A percentile compares a stretch with the other conserved stretches of the same genome.
Conservation (phyloP, 352 stramenopile species). For the Phytophthora kernoviae region DNA sequence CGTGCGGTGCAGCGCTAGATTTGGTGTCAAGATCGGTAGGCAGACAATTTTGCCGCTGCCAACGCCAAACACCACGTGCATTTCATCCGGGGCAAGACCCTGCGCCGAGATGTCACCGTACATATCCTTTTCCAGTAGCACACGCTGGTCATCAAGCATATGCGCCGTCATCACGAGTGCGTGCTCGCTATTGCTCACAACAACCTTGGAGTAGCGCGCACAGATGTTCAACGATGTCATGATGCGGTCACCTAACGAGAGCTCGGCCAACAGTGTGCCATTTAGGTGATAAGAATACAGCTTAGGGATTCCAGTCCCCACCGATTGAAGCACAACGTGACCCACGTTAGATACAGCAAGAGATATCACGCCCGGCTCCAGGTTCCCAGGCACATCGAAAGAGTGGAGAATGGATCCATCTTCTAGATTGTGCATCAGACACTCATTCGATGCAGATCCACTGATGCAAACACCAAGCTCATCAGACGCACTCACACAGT, state of each 20-base stretch:
- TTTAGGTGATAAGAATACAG: conserved; percentile 83
- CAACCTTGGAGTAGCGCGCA: conserved; percentile 65
- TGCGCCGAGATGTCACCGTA: conserved; percentile 65
- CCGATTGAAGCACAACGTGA: conserved; percentile 73
- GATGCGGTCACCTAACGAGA: conserved; percentile 32
- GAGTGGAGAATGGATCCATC: conserved; percentile 72
- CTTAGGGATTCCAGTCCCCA: conserved; percentile 53
- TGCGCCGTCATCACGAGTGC: conserved; percentile 57
- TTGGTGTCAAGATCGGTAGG: conserved; percentile 43
- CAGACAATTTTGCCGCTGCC: conserved; percentile 57
- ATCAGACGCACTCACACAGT: conserved; percentile 68
- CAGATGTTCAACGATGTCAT: conserved; percentile 67
- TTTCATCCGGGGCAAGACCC: conserved; percentile 74
- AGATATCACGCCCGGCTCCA: conserved; percentile 54
- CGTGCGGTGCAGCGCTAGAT: conserved; percentile 7
- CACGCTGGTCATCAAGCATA: conserved; percentile 48
- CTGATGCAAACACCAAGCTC: conserved; percentile 79
- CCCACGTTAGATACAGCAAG: conserved; percentile 71
- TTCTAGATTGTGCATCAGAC: conserved; percentile 61
- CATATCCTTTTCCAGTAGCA: conserved; percentile 53
- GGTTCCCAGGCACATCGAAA: conserved; percentile 47
- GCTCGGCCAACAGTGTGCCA: conserved; percentile 55
- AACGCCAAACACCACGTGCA: conserved; percentile 74
- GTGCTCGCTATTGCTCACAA: conserved; percentile 62
- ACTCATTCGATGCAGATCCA: conserved; percentile 70